Evolutionary conservation across 2,329 filamentous ascomycete species (phyloP).

Genomic region (Calonectria honghensis): DNA sequence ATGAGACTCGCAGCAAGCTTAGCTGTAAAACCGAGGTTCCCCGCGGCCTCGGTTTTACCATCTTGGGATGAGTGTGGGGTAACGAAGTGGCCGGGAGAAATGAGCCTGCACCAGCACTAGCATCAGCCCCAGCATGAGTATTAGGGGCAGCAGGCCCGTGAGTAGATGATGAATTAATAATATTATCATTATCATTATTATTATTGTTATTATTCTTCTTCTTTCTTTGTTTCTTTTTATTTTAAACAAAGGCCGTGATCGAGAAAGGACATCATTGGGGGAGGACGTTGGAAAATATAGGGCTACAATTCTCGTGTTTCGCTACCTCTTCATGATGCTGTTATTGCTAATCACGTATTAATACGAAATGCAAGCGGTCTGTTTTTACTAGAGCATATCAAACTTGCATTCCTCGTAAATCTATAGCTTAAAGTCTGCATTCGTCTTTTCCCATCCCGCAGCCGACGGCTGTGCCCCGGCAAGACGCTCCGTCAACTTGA

Average conservation of each 20-base stretch:
- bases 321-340: neutral
- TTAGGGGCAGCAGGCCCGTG: too few species aligned
- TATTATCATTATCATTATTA: too few species aligned
- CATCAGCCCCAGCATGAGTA: neutral
- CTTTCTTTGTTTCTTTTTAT: neutral
- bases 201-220: too few species aligned
- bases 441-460: slow-evolving; percentile 81
- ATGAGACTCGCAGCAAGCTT: slow-evolving; percentile 13
- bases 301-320: neutral
- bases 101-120: neutral
- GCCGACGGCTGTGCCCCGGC: slow-evolving; percentile 74
- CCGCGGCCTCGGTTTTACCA: slow-evolving; percentile 46
- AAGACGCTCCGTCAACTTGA: slow-evolving; percentile 81
- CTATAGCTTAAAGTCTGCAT: slow-evolving; percentile 85
- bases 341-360: neutral
- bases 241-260: neutral
- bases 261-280: neutral
- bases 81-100: slow-evolving; percentile 32
- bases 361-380: neutral
- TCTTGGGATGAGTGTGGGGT: slow-evolving; percentile 52
- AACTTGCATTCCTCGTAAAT: neutral
- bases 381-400: neutral
- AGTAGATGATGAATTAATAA: neutral
- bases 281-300: neutral
- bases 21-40: slow-evolving; percentile 54